Conservation (phyloP, 805 yeast genomes). For the Myxozyma nipponensis region DNA sequence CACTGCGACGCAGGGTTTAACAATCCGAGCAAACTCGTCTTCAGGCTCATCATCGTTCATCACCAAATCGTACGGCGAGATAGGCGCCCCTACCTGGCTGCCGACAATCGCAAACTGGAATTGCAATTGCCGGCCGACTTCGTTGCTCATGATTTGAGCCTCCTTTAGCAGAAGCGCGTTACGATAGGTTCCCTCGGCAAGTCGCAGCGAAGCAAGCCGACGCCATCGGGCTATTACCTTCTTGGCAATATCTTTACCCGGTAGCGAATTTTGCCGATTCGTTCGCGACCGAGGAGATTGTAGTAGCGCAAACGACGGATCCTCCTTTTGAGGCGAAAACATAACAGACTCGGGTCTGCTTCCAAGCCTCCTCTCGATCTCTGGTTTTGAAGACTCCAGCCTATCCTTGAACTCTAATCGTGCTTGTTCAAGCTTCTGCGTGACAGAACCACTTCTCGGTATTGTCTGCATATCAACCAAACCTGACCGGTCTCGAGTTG, state of each 20-base stretch:
- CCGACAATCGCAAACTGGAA: constrained; percentile 29
- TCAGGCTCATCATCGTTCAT: constrained; percentile 24
- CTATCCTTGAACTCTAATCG: constrained; percentile 3
- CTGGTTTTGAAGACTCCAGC: background rate
- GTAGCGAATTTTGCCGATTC: constrained; percentile 8
- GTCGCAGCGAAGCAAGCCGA: constrained; percentile 10
- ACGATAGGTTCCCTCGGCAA: constrained; percentile 21
- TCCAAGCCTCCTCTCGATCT: background rate
- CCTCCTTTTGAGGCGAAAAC: constrained; percentile 1
- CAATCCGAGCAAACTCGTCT: constrained; percentile 7
- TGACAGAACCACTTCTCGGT: too few relatives aligned
- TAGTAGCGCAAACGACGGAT: background rate
- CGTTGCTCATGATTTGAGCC: constrained; percentile 39
- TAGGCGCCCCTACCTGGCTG: constrained; percentile 5
- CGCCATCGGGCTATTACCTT: constrained; percentile 11
- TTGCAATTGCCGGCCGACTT: constrained; percentile 36
- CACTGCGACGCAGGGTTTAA: constrained; percentile 28
- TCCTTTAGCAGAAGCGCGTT: constrained; percentile 20
- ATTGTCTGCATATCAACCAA: too few relatives aligned
- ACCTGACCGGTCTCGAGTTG: too few relatives aligned
- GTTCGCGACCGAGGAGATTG: background rate
- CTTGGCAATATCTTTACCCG: constrained; percentile 10
- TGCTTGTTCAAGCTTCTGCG: background rate
- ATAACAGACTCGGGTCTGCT: background rate
- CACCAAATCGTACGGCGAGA: constrained; percentile 25